Percentiles rank a stretch among this genome's conserved stretches.
phyloP scores from a whole-genome alignment of 345 rosid genomes.

The Eucalyptus marginata region DNA sequence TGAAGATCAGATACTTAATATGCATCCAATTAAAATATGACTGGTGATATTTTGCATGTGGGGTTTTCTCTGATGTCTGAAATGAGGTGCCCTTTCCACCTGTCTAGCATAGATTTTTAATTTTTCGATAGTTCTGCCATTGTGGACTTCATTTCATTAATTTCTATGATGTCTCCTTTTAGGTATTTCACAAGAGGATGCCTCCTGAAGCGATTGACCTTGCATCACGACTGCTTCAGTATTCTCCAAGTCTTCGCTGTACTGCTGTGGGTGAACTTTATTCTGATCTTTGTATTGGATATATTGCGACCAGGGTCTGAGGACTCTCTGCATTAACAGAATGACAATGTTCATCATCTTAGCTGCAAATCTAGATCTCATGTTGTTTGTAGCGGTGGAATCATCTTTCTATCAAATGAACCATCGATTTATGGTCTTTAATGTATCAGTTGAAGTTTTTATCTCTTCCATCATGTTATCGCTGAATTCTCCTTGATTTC shows the following conservation, averaged over 20 bases:
- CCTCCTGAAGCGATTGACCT: constrained; percentile 94
- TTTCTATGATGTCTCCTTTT: neutral
- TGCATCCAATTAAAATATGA: neutral
- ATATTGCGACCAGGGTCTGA: neutral
- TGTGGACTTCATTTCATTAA: neutral
- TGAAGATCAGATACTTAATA: neutral
- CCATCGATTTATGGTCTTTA: neutral
- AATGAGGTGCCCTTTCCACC: neutral
- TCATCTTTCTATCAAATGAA: neutral
- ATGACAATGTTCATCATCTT: neutral
- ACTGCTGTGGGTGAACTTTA: constrained; percentile 47
- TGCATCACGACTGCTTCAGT: constrained; percentile 71
- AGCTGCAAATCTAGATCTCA: neutral
- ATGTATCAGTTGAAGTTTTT: neutral
- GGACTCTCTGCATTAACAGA: neutral
- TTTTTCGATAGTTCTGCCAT: neutral
- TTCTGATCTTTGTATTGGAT: neutral
- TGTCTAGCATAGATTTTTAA: neutral
- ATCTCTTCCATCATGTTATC: neutral
- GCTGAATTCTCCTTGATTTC: neutral
- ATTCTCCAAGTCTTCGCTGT: constrained; percentile 73
- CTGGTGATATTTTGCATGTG: neutral
- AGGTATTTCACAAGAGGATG: constrained; percentile 78
- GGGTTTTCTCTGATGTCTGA: neutral
- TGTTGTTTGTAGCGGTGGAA: neutral